These are phyloP conservation scores for Leccinum pallidistipes DNA, from an alignment of 1,284 basidiomycete species.

Conservation along the genomic window DNA sequence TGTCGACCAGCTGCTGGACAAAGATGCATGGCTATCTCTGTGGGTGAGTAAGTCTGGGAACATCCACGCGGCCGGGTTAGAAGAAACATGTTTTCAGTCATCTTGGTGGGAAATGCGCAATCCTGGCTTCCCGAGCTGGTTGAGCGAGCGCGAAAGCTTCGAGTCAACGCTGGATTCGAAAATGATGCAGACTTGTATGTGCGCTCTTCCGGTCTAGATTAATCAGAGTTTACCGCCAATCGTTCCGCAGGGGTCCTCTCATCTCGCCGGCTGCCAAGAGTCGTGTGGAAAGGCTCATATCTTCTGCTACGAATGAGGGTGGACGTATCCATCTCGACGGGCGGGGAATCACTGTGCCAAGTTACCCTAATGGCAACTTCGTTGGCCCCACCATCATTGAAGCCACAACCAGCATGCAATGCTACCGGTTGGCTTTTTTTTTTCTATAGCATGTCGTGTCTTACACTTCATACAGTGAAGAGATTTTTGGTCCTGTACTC, in stretches of 20 bases:
- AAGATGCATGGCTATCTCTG: slow-evolving; percentile 94
- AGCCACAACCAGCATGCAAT: slow-evolving; percentile 80
- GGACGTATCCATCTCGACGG: slow-evolving; percentile 91
- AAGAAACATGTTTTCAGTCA: slow-evolving; percentile 40
- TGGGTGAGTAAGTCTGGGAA: slow-evolving; percentile 53
- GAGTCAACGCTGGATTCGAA: slow-evolving; percentile 91
- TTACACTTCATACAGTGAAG: slow-evolving; percentile 56
- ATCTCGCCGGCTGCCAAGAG: slow-evolving; percentile 88
- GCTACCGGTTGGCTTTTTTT: slow-evolving; percentile 69
- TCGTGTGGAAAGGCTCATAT: slow-evolving; percentile 78
- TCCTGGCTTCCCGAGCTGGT: slow-evolving; percentile 87
- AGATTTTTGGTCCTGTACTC: slow-evolving; percentile 95
- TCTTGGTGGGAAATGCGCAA: slow-evolving; percentile 84
- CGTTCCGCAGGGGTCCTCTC: slow-evolving; percentile 74
- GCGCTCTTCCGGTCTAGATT: not conserved
- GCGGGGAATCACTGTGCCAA: slow-evolving; percentile 64
- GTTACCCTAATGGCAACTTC: slow-evolving; percentile 92
- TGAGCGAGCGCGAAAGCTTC: slow-evolving; percentile 80
- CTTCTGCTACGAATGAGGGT: slow-evolving; percentile 82
- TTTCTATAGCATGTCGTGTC: not conserved
- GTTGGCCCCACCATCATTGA: slow-evolving; percentile 93
- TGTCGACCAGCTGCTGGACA: slow-evolving; percentile 85
- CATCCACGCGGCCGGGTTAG: not conserved
- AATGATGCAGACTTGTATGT: slow-evolving; percentile 81
- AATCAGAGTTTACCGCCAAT: slow-evolving; percentile 5